Evolutionary conservation across 2,329 filamentous ascomycete species (phyloP), one percentile per base, ranked within the genome.

Genomic region (Botrytis medusae): DNA sequence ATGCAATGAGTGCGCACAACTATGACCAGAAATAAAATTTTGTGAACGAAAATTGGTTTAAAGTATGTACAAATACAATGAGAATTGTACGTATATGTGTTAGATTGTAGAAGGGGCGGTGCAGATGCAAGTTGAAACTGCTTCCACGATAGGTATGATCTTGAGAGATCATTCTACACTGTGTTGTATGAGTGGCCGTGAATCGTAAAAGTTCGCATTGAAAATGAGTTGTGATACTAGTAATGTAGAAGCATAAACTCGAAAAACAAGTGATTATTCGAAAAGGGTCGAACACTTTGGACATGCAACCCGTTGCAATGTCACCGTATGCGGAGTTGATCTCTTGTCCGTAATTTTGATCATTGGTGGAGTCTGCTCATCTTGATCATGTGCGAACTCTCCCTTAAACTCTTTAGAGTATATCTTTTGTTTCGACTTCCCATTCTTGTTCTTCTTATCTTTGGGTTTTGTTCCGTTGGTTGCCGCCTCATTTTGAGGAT

Each of bases 251-350:
- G 5, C 48, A 32, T 2, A 25, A 25, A 4, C n/a, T 32, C 14
- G 10, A 32, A n/a, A 42, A 68, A 40, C 34, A 20, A 42, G 29
- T 37, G 34, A 25, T 76, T 71, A 79, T 69, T 76, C 72, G 10
- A 80, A 72, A 14, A 76, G 72, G 9, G 75, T 76, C 2, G 72
- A 76, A 57, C 79, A 81, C 59, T 78, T 76, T 25, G 78, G 78
- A 70, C 79, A 81, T 14, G 61, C 29, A 51, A 80, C 75, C 2
- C 54, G 46, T 48, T 80, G 76, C 18, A 73, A 61, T 74, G 74
- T 78, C 4, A 73, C 76, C 20, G 69, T 67, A 34, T 74, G 57
- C 18, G 37, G 69, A 9, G 54, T 72, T 42, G 65, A 64, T 72
- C 78, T 72, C 18, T 77, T 20, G 76, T 81, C 76, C 12, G 72